Conservation (phyloP, 768 basidiomycete genomes). For the Naematelia encephala region DNA sequence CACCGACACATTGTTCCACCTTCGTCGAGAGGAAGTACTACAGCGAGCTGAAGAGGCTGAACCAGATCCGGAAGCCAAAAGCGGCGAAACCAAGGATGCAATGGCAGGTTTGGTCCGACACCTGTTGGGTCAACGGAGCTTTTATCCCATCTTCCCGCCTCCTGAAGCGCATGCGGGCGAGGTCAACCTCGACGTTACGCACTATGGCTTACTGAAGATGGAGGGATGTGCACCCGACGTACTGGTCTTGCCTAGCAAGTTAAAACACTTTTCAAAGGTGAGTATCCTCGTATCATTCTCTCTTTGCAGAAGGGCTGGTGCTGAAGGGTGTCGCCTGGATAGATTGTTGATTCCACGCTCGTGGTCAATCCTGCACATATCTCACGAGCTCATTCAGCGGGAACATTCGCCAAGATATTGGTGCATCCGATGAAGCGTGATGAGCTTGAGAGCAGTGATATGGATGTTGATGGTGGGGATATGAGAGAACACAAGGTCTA, state of each 20-base stretch:
- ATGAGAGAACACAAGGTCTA: slow-evolving; percentile 49
- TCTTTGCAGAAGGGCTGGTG: too few relatives aligned
- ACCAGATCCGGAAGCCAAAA: slow-evolving; percentile 47
- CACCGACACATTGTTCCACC: slow-evolving; percentile 82
- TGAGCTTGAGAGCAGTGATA: slow-evolving; percentile 29
- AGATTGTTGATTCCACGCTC: slow-evolving; percentile 73
- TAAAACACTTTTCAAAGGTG: slow-evolving; percentile 89
- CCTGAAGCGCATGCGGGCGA: slow-evolving; percentile 70
- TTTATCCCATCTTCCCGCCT: slow-evolving; percentile 91
- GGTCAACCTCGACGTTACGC: slow-evolving; percentile 85
- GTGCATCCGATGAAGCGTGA: slow-evolving; percentile 50
- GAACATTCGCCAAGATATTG: slow-evolving; percentile 52
- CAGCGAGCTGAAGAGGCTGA: slow-evolving; percentile 64
- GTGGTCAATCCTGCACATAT: slow-evolving; percentile 85
- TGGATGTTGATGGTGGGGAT: slow-evolving; percentile 23
- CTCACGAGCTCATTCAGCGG: slow-evolving; percentile 46
- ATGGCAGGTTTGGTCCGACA: slow-evolving; percentile 78
- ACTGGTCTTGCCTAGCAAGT: slow-evolving; percentile 76
- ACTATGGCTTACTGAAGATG: slow-evolving; percentile 59
- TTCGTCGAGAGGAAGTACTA: slow-evolving; percentile 76
- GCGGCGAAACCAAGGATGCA: slow-evolving; percentile 56
- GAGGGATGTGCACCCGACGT: slow-evolving; percentile 70
- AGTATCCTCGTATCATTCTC: slow-evolving; percentile 17
- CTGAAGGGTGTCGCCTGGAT: background rate
- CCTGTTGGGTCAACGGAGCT: slow-evolving; percentile 83